Evolutionary conservation across 345 rosid genomes (phyloP).

Genomic region (Arabidopsis arenosa): DNA sequence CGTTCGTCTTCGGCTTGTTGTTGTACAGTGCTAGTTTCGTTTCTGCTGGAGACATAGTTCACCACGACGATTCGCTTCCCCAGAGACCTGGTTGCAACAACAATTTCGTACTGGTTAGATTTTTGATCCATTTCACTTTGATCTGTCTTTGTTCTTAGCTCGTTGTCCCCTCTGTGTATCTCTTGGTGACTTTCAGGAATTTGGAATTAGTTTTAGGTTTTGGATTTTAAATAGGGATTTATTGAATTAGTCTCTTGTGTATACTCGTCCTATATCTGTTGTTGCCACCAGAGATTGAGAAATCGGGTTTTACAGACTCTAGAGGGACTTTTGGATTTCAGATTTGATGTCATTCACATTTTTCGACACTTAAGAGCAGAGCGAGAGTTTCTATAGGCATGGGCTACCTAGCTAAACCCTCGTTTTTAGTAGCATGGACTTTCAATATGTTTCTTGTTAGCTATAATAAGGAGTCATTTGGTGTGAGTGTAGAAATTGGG

Average conservation of each 20-base stretch:
- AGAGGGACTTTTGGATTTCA: conserved; percentile 7
- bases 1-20: conserved; percentile 43
- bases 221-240: conserved; percentile 9
- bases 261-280: background rate
- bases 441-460: conserved; percentile 7
- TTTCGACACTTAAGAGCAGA: background rate
- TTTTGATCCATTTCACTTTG: background rate
- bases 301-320: background rate
- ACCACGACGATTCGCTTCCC: conserved; percentile 79
- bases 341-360: conserved; percentile 17
- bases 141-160: background rate
- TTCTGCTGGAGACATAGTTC: conserved; percentile 88
- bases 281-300: background rate
- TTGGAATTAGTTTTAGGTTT: conserved; percentile 17
- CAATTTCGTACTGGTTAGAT: conserved; percentile 82
- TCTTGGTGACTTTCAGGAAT: conserved; percentile 1
- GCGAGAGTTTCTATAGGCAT: background rate
- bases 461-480: background rate
- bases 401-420: conserved; percentile 5
- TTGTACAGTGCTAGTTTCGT: conserved; percentile 46
- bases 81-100: conserved; percentile 84
- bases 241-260: background rate
- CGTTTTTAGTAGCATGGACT: background rate
- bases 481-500: conserved; percentile 4
- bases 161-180: background rate